These are phyloP conservation scores for Lyophyllum decastes DNA, from an alignment of 768 basidiomycete genomes.

Conservation along the genomic window DNA sequence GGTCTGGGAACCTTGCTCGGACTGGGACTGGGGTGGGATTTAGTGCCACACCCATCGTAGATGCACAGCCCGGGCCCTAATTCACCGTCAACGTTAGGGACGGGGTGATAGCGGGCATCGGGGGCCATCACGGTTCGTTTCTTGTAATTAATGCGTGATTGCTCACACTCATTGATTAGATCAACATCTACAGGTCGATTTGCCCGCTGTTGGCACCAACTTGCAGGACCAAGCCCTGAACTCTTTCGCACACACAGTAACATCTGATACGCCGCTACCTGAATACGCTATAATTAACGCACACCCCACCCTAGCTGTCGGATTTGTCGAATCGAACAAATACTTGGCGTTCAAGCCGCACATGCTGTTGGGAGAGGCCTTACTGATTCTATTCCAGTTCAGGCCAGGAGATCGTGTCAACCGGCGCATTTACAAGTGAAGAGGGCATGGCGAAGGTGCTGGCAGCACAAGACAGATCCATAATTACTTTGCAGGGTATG, in stretches of 20 bases:
- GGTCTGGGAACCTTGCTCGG: background rate
- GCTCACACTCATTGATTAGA: background rate
- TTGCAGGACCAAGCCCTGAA: slow-evolving; percentile 16
- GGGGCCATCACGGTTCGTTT: slow-evolving; percentile 15
- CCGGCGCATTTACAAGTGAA: slow-evolving; percentile 16
- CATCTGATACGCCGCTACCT: background rate
- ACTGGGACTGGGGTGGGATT: slow-evolving; percentile 15
- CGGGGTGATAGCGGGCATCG: slow-evolving; percentile 13
- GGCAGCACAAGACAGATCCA: slow-evolving; percentile 7
- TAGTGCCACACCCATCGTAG: background rate
- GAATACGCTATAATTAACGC: slow-evolving; percentile 5
- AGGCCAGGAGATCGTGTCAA: slow-evolving; percentile 11
- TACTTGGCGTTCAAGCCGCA: slow-evolving; percentile 3
- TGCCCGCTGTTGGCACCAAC: slow-evolving; percentile 18
- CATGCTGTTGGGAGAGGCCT: background rate
- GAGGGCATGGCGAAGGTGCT: slow-evolving; percentile 9
- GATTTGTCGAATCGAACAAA: slow-evolving; percentile 11
- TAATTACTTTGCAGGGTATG: slow-evolving; percentile 5
- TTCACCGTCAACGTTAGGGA: background rate
- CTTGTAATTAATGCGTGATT: slow-evolving; percentile 1
- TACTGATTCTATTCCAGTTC: background rate
- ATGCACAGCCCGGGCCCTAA: background rate
- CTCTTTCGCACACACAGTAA: background rate
- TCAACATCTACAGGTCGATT: slow-evolving; percentile 2
- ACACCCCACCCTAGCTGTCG: slow-evolving; percentile 1